Evolutionary conservation across 768 basidiomycete species (phyloP), one percentile per base, ranked within the genome.

Genomic region (Dentipellis fragilis): DNA sequence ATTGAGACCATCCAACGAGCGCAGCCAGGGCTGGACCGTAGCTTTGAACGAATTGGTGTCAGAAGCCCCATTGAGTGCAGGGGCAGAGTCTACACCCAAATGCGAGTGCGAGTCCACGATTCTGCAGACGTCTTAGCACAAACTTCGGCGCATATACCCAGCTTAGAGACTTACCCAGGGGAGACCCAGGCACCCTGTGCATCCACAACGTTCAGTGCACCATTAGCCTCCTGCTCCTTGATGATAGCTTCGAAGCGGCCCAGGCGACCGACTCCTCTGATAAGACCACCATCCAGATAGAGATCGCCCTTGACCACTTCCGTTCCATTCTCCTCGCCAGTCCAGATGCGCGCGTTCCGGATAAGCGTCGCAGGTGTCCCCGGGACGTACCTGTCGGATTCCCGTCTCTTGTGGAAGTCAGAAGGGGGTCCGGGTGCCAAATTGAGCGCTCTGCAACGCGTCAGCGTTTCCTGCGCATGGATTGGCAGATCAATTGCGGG

Each of bases 301-400:
- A 94, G 70, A 57, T 87, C 86, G 1, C 80, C 85, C 5, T 69
- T 67, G 39, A 89, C 53, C 23, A 91, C 74, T 57, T 85, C 73
- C 1, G 80, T 80, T 0, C 90, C 90, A 45, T 86, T 81, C 23
- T 80, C 65, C 21, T 68, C 66, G 8, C 90, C 89, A 1, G 90
- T 93, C 92, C 92, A 94, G 59, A 95, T 78, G 29, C 74, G 88
- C 22, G 84, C 91, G 59, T 91, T 87, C 66, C 74, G 78, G 54
- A 93, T 77, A 50, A 87, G 72, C 5, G 80, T 73, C 1, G 88
- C 73, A 51, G 72, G 73, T 2, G 89, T 87, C 2, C 83, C 85
- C 2, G 71, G 71, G 9, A 73, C 81, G 61, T 80, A 88, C 4
- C 88, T 75, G 66, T 89, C 87, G 9, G 85, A 89, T 48, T 70